phyloP scores from a whole-genome alignment of 1,284 basidiomycete genomes.

The Mycosarcoma mackinlayi region DNA sequence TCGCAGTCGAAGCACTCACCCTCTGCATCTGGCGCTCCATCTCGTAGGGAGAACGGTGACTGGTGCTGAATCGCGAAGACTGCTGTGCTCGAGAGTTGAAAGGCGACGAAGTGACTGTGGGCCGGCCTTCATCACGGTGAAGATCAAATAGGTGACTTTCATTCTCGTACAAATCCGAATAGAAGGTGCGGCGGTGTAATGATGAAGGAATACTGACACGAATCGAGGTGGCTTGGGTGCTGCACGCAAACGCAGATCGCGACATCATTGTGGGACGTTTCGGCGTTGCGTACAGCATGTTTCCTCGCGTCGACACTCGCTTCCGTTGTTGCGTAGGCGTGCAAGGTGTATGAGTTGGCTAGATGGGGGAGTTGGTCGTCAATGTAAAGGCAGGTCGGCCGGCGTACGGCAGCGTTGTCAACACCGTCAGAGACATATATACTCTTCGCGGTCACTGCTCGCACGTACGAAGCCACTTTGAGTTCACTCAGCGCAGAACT shows the following conservation, averaged over 20 bases:
- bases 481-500: too few species aligned
- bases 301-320: not conserved
- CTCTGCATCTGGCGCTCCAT: slow-evolving; percentile 39
- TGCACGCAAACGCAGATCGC: slow-evolving; percentile 3
- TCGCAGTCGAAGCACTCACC: slow-evolving; percentile 16
- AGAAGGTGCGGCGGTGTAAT: slow-evolving; percentile 21
- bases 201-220: slow-evolving; percentile 5
- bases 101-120: slow-evolving; percentile 10
- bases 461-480: too few species aligned
- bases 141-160: slow-evolving; percentile 41
- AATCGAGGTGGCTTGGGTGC: slow-evolving; percentile 5
- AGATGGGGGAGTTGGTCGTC: too few species aligned
- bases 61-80: slow-evolving; percentile 23
- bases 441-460: too few species aligned
- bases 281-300: slow-evolving; percentile 6
- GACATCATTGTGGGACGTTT: slow-evolving; percentile 12
- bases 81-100: slow-evolving; percentile 20
- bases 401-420: too few species aligned
- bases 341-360: too few species aligned
- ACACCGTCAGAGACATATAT: too few species aligned
- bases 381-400: too few species aligned
- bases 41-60: slow-evolving; percentile 28
- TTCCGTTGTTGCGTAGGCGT: too few species aligned
- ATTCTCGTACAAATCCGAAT: slow-evolving; percentile 45
- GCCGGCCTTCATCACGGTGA: slow-evolving; percentile 22